Evolutionary conservation across 805 yeast species (phyloP), one percentile per base, ranked within the genome.

Genomic region (Lipomyces lipofer): DNA sequence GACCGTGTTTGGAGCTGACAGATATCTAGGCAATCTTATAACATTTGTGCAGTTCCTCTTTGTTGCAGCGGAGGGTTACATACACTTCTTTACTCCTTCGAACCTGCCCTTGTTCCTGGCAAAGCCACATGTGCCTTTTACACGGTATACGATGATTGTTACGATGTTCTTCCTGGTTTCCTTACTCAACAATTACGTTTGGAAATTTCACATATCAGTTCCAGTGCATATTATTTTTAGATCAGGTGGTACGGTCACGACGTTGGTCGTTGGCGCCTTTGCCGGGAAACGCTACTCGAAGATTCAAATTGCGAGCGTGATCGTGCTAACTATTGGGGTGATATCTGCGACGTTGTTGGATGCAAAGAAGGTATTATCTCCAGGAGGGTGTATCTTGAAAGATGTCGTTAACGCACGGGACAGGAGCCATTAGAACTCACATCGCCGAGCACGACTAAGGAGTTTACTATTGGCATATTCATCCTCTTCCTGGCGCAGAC

Each of bases 201-300:
- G 83, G 70, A 73, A 71, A 15, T 82, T 71, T 66, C 74, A 81
- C 33, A 73, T 86, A 25, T 78, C 85, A 2, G 78, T 86, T 19
- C 88, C 91, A 0, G 67, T 84, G 25, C 89, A 85, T 64, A 84
- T 84, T 24, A 78, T 85, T 6, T 74, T 85, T 60, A 67, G 90
- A 48, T 83, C 88, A 10, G 77, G 84, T 4, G 82, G 86, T 0
- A 79, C 87, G 0, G 79, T 82, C 5, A 68, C 83, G 15, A 81
- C 86, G 0, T 78, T 86, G 82, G 28, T 76, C 0, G 67, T 83
- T 2, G 88, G 91, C 2, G 69, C 67, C 60, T 45, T 75, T 4
- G 47, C 47, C 17, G 81, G 79, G 43, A 82, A 76, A 64, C 65
- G 64, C 28, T 84, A 83, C 64, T 67, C 73, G 7, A 15, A 33